Base-by-base conservation (phyloP, 306 rosid species). In the cucumber (Cucumis sativus) region DNA sequence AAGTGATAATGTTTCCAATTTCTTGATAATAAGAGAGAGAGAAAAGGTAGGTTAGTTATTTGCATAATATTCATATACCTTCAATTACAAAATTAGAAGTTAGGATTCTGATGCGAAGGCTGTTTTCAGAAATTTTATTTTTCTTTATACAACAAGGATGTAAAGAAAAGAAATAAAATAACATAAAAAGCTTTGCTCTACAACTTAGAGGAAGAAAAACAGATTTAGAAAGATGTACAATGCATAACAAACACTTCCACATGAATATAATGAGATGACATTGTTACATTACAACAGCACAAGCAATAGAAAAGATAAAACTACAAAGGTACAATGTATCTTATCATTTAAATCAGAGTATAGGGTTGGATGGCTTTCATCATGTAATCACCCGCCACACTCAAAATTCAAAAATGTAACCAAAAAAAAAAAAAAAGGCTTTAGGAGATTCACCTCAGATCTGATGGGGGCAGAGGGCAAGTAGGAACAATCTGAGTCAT, bases 401-500 rank as follows among this genome's bases (percentile, higher is more conserved):
- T 51, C 43, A 72, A 17, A 72, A 28, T 16, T 51, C 43, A 72
- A 17, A 72, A 47, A 51, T 72, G 45, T 72, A 72, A 72, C 8
- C 43, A 16, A 33, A 40, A 60, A n/a, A n/a, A 11, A 78, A 13
- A 43, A 11, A 78, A 13, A 43, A 13, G 7, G n/a, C 10, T 62
- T 49, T 23, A 37, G 52, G 65, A 63, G 40, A 65, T n/a, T 43
- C 69, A 10, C 21, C 51, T 74, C 23, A 63, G 37, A n/a, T 64
- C 75, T 15, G 59, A 61, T 58, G 90, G 15, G 51, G 73, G 74
- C 23, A 77, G 28, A 28, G 80, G 80, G 28, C 57, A 41, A 15
- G 80, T 47, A 80, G 78, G 23, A 51, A 69, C 49, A 51, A 80
- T 61, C 81, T 82, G 83, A 4, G 84, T 74, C 78, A 79, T 82